A percentile compares a stretch with the other conserved stretches of the same genome.
Conservation (phyloP, 1,139 yeast species). For the Zygosaccharomyces pseudobailii region DNA sequence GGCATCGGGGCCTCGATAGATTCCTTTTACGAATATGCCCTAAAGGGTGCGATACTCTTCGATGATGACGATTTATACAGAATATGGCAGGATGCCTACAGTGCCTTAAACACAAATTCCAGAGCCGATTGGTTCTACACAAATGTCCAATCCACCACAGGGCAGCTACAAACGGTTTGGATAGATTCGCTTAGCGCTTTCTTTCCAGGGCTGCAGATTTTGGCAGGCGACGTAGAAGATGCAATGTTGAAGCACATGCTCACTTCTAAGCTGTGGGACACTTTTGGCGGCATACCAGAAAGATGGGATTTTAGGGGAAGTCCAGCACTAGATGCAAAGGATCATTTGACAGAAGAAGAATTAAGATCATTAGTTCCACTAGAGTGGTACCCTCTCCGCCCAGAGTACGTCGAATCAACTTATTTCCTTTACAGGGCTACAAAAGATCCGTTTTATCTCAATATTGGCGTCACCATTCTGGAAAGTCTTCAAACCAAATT, state of each 20-base stretch:
- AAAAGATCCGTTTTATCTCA: conserved; percentile 74
- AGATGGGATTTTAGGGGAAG: conserved; percentile 57
- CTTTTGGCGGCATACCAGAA: conserved; percentile 80
- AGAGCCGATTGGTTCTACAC: conserved; percentile 53
- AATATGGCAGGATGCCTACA: conserved; percentile 58
- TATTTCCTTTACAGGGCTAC: conserved; percentile 83
- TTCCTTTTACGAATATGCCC: conserved; percentile 84
- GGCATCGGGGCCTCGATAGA: conserved; percentile 95
- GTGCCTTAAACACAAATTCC: conserved; percentile 50
- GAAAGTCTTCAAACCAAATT: conserved; percentile 49
- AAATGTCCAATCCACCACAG: conserved; percentile 54
- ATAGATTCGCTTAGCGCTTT: conserved; percentile 84
- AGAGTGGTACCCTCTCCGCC: conserved; percentile 91
- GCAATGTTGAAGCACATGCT: conserved; percentile 61
- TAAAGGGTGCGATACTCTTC: conserved; percentile 70
- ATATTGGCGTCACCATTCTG: conserved; percentile 65
- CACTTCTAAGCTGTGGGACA: conserved; percentile 76
- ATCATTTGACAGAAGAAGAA: conserved; percentile 6
- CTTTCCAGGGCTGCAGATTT: conserved; percentile 78
- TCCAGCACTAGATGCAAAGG: background rate
- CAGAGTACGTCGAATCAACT: conserved; percentile 87
- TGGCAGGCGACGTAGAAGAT: conserved; percentile 67
- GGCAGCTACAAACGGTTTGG: conserved; percentile 56
- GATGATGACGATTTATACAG: conserved; percentile 58
- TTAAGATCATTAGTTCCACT: conserved; percentile 40